These are phyloP conservation scores for Tympanopsis confertula DNA, from an alignment of 2,329 filamentous ascomycete genomes.

Conservation along the genomic window DNA sequence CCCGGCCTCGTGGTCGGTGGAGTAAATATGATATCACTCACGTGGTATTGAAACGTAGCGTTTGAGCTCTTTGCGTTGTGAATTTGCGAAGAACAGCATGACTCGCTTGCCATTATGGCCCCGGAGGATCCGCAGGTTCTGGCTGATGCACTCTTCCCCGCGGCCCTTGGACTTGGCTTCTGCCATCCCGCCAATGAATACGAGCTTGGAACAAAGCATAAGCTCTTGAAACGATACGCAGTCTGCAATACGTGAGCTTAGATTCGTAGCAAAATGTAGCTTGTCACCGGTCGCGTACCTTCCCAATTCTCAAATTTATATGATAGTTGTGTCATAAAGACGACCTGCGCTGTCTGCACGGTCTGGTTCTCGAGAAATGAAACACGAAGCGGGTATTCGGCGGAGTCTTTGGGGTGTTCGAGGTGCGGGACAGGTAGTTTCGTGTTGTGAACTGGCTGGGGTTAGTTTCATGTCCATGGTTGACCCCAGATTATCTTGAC, in stretches of 20 bases:
- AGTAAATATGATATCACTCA: slow-evolving; percentile 22
- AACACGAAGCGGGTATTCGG: slow-evolving; percentile 17
- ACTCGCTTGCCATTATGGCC: slow-evolving; percentile 18
- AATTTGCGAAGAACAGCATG: slow-evolving; percentile 26
- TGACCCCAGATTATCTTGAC: slow-evolving; percentile 5
- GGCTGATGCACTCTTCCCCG: slow-evolving; percentile 28
- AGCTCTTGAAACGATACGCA: slow-evolving; percentile 25
- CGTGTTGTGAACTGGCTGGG: slow-evolving; percentile 18
- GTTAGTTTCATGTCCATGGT: slow-evolving; percentile 1
- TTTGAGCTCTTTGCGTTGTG: slow-evolving; percentile 23
- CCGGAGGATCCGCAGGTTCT: slow-evolving; percentile 24
- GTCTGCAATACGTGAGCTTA: slow-evolving; percentile 12
- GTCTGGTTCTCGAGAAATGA: slow-evolving; percentile 28
- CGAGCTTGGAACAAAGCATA: slow-evolving; percentile 20
- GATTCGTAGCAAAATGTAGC: not conserved
- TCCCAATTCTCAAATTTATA: slow-evolving; percentile 27
- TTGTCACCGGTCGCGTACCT: slow-evolving; percentile 15
- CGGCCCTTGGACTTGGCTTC: slow-evolving; percentile 28
- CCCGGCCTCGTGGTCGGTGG: no score
- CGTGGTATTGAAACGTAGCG: slow-evolving; percentile 24
- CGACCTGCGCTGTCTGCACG: slow-evolving; percentile 20
- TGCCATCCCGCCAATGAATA: slow-evolving; percentile 26
- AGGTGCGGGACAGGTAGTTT: slow-evolving; percentile 25
- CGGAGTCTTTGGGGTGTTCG: slow-evolving; percentile 22
- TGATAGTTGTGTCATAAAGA: slow-evolving; percentile 24